These are phyloP conservation scores for Hypoxylon sp. DNA, from an alignment of 2,329 filamentous ascomycete genomes.

Conservation along the genomic window DNA sequence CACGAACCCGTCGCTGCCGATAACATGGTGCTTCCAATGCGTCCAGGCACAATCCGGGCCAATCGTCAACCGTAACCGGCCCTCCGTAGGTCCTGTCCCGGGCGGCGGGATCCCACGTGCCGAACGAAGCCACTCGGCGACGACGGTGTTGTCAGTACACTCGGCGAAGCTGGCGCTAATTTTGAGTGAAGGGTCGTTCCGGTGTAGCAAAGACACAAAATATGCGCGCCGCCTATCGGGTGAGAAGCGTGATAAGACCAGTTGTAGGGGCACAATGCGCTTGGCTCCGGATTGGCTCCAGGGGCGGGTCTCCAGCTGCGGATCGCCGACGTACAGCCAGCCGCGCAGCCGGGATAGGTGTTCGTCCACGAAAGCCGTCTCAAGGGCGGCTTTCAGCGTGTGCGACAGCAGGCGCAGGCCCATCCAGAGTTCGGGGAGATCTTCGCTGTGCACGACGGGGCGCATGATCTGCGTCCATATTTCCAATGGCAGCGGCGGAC, in stretches of 20 bases:
- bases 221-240: conserved; percentile 27
- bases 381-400: conserved; percentile 35
- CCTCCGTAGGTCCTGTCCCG: conserved; percentile 24
- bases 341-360: conserved; percentile 27
- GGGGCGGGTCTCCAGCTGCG: conserved; percentile 5
- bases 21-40: conserved; percentile 38
- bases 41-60: conserved; percentile 34
- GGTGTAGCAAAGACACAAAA: conserved; percentile 26
- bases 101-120: conserved; percentile 33
- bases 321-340: conserved; percentile 32
- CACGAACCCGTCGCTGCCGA: conserved; percentile 32
- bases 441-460: conserved; percentile 16
- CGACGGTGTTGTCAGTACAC: conserved; percentile 34
- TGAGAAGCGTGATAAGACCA: conserved; percentile 28
- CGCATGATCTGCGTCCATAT: conserved; percentile 42
- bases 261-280: conserved; percentile 15
- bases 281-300: conserved; percentile 3
- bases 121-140: conserved; percentile 35
- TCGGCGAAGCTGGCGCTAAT: conserved; percentile 23
- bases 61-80: conserved; percentile 21
- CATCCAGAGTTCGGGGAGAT: conserved; percentile 32
- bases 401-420: conserved; percentile 31
- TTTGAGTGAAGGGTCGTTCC: conserved; percentile 18
- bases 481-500: conserved; percentile 37
- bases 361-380: conserved; percentile 38